A percentile compares a stretch with the other conserved stretches of the same genome.
Evolutionary conservation across 768 basidiomycete species (phyloP).

Genomic region (Leccinum boreale): DNA sequence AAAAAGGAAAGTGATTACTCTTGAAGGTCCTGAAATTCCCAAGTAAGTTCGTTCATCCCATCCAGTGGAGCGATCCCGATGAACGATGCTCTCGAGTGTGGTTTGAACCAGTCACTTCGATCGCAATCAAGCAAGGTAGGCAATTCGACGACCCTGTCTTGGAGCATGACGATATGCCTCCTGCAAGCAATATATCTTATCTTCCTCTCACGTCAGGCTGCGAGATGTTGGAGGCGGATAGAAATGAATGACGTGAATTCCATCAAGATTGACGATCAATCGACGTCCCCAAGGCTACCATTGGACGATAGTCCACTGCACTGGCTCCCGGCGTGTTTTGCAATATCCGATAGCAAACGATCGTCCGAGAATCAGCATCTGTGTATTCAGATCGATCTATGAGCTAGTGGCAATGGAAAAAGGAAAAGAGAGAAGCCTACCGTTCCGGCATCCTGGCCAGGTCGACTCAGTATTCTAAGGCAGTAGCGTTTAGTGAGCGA

Average conservation of each 20-base stretch:
- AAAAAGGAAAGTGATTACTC: not conserved
- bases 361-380: not conserved
- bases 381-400: not conserved
- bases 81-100: no score
- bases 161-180: no score
- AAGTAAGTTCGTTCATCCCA: no score
- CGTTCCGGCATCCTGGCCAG: not conserved
- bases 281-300: not conserved
- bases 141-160: no score
- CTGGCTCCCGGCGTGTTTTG: not conserved
- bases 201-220: not conserved
- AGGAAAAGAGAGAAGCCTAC: not conserved
- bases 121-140: no score
- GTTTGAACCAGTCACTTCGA: no score
- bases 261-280: not conserved
- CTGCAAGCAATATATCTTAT: not conserved
- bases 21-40: not conserved
- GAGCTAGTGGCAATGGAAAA: not conserved
- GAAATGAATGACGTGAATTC: not conserved
- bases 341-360: not conserved
- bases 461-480: no score
- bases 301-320: not conserved
- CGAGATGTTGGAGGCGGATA: not conserved
- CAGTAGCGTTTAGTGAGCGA: no score
- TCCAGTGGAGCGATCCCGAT: no score